Evolutionary conservation across 164 flowering plant species (phyloP).

Genomic region (Stephania yunnanensis): DNA sequence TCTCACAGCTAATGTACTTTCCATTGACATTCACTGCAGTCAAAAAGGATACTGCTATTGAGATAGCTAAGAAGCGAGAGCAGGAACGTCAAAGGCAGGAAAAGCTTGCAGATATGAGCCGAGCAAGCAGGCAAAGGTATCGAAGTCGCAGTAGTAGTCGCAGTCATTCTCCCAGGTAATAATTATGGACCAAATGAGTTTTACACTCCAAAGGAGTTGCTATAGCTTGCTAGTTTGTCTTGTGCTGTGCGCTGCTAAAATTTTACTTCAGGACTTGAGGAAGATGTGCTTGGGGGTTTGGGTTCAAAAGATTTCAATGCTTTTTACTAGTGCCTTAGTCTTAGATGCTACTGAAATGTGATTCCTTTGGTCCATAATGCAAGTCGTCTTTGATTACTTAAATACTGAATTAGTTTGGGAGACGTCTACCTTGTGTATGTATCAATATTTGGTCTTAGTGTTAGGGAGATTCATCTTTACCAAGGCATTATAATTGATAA

Average conservation of each 20-base stretch:
- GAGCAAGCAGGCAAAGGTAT: constrained; percentile 52
- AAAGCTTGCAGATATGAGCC: constrained; percentile 88
- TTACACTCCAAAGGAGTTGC: neutral
- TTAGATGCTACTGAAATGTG: no score
- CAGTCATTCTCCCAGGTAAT: constrained; percentile 83
- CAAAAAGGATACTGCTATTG: constrained; percentile 82
- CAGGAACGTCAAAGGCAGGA: constrained; percentile 91
- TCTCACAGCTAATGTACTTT: constrained; percentile 6
- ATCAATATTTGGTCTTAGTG: no score
- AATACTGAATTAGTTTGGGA: no score
- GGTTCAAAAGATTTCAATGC: no score
- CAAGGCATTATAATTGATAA: no score
- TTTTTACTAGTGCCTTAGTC: no score
- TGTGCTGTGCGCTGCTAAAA: neutral
- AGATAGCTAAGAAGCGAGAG: constrained; percentile 85
- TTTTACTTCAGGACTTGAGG: neutral
- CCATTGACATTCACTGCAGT: constrained; percentile 41
- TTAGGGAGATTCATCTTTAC: no score
- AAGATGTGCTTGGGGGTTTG: no score
- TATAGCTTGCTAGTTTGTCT: neutral
- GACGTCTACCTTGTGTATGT: no score
- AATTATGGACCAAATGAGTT: neutral
- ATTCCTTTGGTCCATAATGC: no score
- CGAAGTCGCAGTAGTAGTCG: constrained; percentile 80
- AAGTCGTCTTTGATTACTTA: no score